Evolutionary conservation across 1,139 yeast species (phyloP).

Genomic region (Hansenula sp.): DNA sequence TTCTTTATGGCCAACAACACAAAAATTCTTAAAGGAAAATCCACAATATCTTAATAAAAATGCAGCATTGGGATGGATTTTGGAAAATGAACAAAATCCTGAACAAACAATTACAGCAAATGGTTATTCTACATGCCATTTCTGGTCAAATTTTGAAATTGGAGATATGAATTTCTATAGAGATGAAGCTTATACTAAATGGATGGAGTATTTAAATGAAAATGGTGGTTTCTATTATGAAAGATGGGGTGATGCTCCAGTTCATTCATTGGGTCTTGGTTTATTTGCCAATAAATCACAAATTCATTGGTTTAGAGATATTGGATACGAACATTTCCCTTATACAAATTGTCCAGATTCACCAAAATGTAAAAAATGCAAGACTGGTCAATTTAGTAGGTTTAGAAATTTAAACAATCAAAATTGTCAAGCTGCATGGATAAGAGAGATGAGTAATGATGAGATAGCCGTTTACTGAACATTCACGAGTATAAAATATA

Average conservation of each 20-base stretch:
- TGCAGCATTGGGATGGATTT: constrained; percentile 70
- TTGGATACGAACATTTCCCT: constrained; percentile 74
- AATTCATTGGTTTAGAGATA: constrained; percentile 86
- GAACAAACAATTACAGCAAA: constrained; percentile 44
- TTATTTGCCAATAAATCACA: constrained; percentile 65
- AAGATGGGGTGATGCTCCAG: constrained; percentile 93
- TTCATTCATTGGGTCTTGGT: constrained; percentile 71
- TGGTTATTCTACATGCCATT: constrained; percentile 83
- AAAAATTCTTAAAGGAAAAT: constrained; percentile 48
- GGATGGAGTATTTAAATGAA: constrained; percentile 60
- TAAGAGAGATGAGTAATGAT: constrained; percentile 47
- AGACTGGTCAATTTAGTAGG: constrained; percentile 40
- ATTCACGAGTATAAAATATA: not conserved
- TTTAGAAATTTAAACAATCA: constrained; percentile 48
- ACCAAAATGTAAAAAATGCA: constrained; percentile 36
- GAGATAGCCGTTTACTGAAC: constrained; percentile 15
- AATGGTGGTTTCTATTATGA: constrained; percentile 83
- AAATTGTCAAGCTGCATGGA: constrained; percentile 75
- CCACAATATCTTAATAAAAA: constrained; percentile 61
- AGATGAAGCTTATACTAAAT: constrained; percentile 56
- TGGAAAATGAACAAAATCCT: constrained; percentile 62
- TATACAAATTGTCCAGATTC: constrained; percentile 64
- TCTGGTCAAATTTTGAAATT: constrained; percentile 85
- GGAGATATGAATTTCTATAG: constrained; percentile 80
- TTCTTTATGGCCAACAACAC: constrained; percentile 66